Evolutionary conservation across 163 green algal species (phyloP).

Genomic region (Coccomyxa subellipsoidea): DNA sequence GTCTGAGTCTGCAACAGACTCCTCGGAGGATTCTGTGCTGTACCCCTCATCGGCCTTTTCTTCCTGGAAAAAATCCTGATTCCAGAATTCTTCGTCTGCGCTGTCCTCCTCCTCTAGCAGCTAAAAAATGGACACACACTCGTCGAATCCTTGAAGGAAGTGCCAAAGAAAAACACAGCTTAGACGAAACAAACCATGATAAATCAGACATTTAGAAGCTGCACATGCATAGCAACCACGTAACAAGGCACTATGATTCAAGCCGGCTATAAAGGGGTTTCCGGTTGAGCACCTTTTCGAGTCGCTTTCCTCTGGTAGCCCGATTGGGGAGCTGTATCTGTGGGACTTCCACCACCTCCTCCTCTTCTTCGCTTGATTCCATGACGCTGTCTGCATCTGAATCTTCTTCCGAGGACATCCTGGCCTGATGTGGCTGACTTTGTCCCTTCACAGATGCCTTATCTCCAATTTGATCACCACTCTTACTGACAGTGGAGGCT

Average conservation of each 20-base stretch:
- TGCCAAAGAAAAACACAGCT: too few relatives aligned
- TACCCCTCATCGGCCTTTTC: conserved; percentile 67
- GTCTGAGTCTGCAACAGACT: conserved; percentile 73
- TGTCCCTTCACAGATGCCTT: background rate
- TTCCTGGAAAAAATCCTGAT: conserved; percentile 89
- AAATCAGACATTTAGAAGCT: too few relatives aligned
- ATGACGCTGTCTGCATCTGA: background rate
- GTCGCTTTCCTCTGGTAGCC: conserved; percentile 41
- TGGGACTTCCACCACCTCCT: conserved; percentile 14
- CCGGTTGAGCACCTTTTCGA: conserved; percentile 15
- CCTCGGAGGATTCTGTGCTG: conserved; percentile 59
- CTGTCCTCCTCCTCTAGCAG: conserved; percentile 17
- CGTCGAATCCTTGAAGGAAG: too few relatives aligned
- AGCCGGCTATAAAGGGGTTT: background rate
- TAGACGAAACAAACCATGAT: too few relatives aligned
- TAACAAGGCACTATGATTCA: too few relatives aligned
- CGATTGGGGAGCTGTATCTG: conserved; percentile 38
- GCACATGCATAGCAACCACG: too few relatives aligned
- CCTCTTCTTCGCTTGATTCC: conserved; percentile 10
- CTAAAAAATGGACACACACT: background rate
- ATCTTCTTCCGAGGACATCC: background rate
- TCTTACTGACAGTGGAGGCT: too few relatives aligned
- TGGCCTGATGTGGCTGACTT: background rate
- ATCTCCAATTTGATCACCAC: too few relatives aligned
- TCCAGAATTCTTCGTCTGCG: conserved; percentile 61